A percentile compares a stretch with the other conserved stretches of the same genome.
Evolutionary conservation across 345 rosid genomes (phyloP).

Genomic region (Dimocarpus longan): DNA sequence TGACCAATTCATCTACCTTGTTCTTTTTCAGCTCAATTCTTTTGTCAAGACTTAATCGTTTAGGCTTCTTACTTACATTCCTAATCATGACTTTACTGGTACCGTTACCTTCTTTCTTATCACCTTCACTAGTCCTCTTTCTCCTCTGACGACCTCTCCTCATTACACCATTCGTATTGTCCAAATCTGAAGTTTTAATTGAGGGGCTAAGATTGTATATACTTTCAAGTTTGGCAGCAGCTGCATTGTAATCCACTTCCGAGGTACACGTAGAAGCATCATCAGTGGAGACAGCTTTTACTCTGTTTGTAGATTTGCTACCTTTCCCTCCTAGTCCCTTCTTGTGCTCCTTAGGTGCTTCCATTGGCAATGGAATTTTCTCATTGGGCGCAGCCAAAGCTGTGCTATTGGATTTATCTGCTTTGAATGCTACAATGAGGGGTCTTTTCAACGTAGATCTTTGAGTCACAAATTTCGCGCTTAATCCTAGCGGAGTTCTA

Average conservation of each 20-base stretch:
- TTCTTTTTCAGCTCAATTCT: slow-evolving; percentile 58
- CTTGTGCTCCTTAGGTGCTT: slow-evolving; percentile 42
- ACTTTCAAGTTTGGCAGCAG: slow-evolving; percentile 85
- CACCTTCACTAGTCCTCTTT: slow-evolving; percentile 42
- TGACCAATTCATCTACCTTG: slow-evolving; percentile 34
- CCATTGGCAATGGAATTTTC: slow-evolving; percentile 47
- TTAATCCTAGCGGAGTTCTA: slow-evolving; percentile 61
- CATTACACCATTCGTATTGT: slow-evolving; percentile 29
- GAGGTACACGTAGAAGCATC: slow-evolving; percentile 39
- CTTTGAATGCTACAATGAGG: slow-evolving; percentile 68
- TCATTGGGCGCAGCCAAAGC: slow-evolving; percentile 52
- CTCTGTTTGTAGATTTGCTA: slow-evolving; percentile 34
- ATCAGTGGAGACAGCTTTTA: slow-evolving; percentile 33
- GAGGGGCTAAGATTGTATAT: slow-evolving; percentile 78
- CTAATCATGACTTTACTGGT: slow-evolving; percentile 42
- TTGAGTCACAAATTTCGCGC: slow-evolving; percentile 41
- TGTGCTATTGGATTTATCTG: slow-evolving; percentile 51
- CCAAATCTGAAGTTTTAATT: slow-evolving; percentile 36
- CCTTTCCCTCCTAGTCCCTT: slow-evolving; percentile 49
- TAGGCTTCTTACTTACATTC: slow-evolving; percentile 48
- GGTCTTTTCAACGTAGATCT: slow-evolving; percentile 49
- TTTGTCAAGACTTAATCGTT: slow-evolving; percentile 70
- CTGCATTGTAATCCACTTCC: slow-evolving; percentile 83
- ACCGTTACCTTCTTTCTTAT: slow-evolving; percentile 28
- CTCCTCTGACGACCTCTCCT: slow-evolving; percentile 43